Conservation (phyloP, 2,329 filamentous ascomycete genomes). For the Botrytis porri region DNA sequence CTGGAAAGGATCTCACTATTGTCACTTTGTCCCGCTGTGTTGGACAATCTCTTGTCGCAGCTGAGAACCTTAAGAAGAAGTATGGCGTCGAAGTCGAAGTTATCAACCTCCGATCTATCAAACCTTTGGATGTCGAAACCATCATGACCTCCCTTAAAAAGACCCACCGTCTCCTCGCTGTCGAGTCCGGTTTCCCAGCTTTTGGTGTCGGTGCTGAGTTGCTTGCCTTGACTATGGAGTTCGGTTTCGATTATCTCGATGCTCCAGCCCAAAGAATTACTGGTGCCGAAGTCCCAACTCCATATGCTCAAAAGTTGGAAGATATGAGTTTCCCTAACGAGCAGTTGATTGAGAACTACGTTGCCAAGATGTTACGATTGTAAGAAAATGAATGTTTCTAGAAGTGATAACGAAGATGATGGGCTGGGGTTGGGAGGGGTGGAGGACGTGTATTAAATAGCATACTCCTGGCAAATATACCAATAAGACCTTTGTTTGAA, state of each 20-base stretch:
- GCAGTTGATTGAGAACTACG: conserved; percentile 80
- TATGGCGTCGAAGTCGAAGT: conserved; percentile 96
- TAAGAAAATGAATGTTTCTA: conserved; percentile 43
- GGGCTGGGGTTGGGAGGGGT: background rate
- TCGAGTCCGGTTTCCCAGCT: conserved; percentile 94
- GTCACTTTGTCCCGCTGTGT: conserved; percentile 94
- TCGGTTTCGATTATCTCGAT: conserved; percentile 96
- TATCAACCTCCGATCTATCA: conserved; percentile 96
- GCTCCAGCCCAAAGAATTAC: conserved; percentile 92
- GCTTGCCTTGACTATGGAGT: conserved; percentile 92
- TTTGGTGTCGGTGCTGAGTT: conserved; percentile 93
- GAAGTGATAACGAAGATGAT: conserved; percentile 3
- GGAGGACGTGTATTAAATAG: conserved; percentile 16
- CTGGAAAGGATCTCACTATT: conserved; percentile 93
- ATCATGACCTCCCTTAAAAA: conserved; percentile 99
- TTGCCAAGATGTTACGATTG: conserved; percentile 81
- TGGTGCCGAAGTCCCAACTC: conserved; percentile 94
- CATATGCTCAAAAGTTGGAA: conserved; percentile 90
- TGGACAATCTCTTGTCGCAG: conserved; percentile 83
- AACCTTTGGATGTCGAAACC: conserved; percentile 91
- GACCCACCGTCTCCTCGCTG: conserved; percentile 84
- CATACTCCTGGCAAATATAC: conserved; percentile 17
- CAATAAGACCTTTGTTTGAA: conserved; percentile 16
- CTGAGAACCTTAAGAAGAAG: conserved; percentile 89
- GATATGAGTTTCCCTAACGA: conserved; percentile 94